phyloP scores from a whole-genome alignment of 768 basidiomycete species.

The Holtermannia corniformis region DNA sequence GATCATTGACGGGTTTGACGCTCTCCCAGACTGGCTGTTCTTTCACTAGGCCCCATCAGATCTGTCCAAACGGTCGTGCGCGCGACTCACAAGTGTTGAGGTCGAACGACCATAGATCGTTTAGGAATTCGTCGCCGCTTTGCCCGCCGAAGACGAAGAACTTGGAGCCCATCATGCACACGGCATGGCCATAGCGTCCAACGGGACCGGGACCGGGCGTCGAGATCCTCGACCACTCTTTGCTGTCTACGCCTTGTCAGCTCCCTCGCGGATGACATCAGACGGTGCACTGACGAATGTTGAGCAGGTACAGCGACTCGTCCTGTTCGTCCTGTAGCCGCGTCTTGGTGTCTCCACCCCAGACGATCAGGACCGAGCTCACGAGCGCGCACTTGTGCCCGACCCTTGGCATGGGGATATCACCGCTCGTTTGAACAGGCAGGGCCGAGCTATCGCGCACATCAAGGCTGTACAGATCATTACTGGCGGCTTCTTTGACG shows the following conservation, averaged over 20 bases:
- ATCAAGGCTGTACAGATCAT: constrained; percentile 88
- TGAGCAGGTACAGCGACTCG: constrained; percentile 84
- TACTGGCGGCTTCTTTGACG: constrained; percentile 75
- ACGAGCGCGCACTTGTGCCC: constrained; percentile 94
- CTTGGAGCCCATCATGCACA: constrained; percentile 79
- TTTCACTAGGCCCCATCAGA: constrained; percentile 53
- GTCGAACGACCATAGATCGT: constrained; percentile 94
- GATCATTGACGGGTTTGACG: constrained; percentile 50
- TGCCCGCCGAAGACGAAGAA: constrained; percentile 97
- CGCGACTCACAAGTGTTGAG: constrained; percentile 78
- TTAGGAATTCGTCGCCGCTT: constrained; percentile 84
- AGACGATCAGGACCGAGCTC: constrained; percentile 88
- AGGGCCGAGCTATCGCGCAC: constrained; percentile 68
- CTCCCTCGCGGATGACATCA: too few species aligned
- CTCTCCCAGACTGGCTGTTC: constrained; percentile 73
- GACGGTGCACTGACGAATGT: constrained; percentile 77
- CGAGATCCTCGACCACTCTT: constrained; percentile 86
- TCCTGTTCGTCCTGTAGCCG: constrained; percentile 69
- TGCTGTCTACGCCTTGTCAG: constrained; percentile 53
- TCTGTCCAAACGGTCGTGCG: neutral
- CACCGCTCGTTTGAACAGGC: constrained; percentile 76
- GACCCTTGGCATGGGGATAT: constrained; percentile 79
- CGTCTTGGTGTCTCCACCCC: constrained; percentile 93
- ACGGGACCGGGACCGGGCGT: constrained; percentile 67
- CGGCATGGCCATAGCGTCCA: constrained; percentile 93